Base-by-base conservation (phyloP, 164 flowering plant genomes). In the Chimonanthus praecox region DNA sequence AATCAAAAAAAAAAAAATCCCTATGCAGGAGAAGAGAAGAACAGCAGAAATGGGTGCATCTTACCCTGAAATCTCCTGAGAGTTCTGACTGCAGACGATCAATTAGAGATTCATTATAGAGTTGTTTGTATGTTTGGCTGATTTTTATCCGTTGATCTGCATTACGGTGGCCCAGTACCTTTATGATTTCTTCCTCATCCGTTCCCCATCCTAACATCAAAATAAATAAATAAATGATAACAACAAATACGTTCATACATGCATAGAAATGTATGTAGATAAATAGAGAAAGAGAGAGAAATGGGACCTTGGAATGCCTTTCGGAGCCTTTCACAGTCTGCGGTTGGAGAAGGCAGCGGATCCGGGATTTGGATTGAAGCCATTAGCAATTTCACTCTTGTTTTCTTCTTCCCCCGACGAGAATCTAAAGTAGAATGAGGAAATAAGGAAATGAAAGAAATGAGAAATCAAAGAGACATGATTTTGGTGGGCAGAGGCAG, bases 141-240 rank as follows among this genome's bases (percentile, higher is more conserved):
- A 93, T 93, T 70, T 69, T 72, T 79, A 63, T 85, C 77, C 90
- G 83, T 69, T 93, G 97, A 44, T 47, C 79, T 63, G 89, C 92
- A 84, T 86, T 87, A 73, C 98, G 84, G 18, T 82, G 91, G 8
- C 91, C 94, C 79, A 91, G 66, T 51, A 93, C 73, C 82, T 69
- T 10, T 49, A 91, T 87, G 4, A 93, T 47, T 1, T 84, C 89
- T 75, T 88, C 85, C 87, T 89, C 95, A 62, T 93, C 97, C 21
- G 97, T 89, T 73, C 98, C 98, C 82, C 76, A 78, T 60, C 97
- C 95, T 90, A 54, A 13, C 0, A 54, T 54, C 16, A 54, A 13
- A 54, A 10, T 6, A 2, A 4, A 54, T 54, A 3, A 4, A 54
- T 54, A 9, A 10, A 54, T 11, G 16, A 54, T 0, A 2, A 13